A percentile compares a stretch with the other conserved stretches of the same genome.
Conservation (phyloP, 139 green algal genomes). For the Asterochloris sp. region DNA sequence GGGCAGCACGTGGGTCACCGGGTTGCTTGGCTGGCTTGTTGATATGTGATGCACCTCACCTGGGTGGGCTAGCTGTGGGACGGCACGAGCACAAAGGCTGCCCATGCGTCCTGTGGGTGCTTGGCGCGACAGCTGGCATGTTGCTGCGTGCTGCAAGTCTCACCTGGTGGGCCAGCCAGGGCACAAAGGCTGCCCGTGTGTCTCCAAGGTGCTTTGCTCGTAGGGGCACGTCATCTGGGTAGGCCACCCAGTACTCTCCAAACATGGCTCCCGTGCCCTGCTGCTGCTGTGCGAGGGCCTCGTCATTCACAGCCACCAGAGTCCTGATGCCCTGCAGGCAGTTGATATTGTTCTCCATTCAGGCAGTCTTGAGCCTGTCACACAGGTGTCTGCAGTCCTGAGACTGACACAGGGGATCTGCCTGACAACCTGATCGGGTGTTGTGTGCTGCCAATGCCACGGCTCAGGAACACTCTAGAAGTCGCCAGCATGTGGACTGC, state of each 20-base stretch:
- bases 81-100: slow-evolving; percentile 16
- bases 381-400: too few species aligned
- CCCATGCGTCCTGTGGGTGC: slow-evolving; percentile 16
- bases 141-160: background rate
- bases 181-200: slow-evolving; percentile 24
- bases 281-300: background rate
- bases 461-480: too few species aligned
- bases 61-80: background rate
- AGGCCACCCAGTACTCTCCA: slow-evolving; percentile 24
- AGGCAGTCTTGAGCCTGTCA: background rate
- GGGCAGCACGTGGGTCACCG: too few species aligned
- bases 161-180: slow-evolving; percentile 28
- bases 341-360: background rate
- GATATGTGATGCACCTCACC: background rate
- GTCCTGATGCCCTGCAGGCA: slow-evolving; percentile 18
- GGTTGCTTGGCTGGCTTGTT: background rate
- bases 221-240: slow-evolving; percentile 21
- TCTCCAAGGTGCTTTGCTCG: slow-evolving; percentile 25
- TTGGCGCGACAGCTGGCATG: background rate
- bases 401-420: too few species aligned
- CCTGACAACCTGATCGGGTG: too few species aligned
- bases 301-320: slow-evolving; percentile 3
- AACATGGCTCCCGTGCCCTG: background rate
- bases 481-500: too few species aligned
- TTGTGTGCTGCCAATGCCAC: too few species aligned